Evolutionary conservation across 2,329 filamentous ascomycete species (phyloP).

Genomic region (Bipolaris sorokiniana): DNA sequence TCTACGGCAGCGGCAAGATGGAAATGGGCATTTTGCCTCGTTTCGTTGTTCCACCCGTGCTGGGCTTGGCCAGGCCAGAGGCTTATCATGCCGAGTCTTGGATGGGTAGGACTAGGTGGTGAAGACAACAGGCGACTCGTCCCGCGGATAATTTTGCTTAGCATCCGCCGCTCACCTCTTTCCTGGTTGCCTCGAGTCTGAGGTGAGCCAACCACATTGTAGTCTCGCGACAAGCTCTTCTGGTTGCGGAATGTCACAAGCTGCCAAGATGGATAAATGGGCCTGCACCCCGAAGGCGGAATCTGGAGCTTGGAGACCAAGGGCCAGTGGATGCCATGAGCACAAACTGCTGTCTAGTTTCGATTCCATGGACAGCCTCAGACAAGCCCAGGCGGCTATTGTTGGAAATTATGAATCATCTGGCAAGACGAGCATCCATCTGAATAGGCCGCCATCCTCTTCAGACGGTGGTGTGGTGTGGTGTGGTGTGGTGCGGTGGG

Average conservation of each 20-base stretch:
- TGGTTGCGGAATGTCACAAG: conserved; percentile 12
- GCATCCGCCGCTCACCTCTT: conserved; percentile 13
- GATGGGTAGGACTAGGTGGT: neutral
- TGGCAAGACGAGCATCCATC: neutral
- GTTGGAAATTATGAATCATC: neutral
- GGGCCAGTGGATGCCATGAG: neutral
- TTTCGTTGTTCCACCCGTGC: neutral
- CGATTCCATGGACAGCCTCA: neutral
- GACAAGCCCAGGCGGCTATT: neutral
- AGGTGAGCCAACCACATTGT: conserved; percentile 2
- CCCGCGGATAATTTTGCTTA: conserved; percentile 18
- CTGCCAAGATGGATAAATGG: conserved; percentile 30
- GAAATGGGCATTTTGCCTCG: neutral
- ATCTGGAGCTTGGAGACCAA: conserved; percentile 3
- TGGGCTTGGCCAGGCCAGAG: conserved; percentile 3
- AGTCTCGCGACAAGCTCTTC: conserved; percentile 9
- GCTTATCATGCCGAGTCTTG: conserved; percentile 5
- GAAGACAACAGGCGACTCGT: conserved; percentile 16
- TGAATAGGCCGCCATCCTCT: neutral
- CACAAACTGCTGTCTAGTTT: neutral
- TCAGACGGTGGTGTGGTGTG: neutral
- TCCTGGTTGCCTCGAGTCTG: conserved; percentile 1
- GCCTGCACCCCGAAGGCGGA: conserved; percentile 14
- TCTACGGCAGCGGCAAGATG: neutral
- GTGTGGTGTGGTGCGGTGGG: no score